Evolutionary conservation across 1,284 basidiomycete genomes (phyloP).

Genomic region (Exobasidium cylindrosporum): DNA sequence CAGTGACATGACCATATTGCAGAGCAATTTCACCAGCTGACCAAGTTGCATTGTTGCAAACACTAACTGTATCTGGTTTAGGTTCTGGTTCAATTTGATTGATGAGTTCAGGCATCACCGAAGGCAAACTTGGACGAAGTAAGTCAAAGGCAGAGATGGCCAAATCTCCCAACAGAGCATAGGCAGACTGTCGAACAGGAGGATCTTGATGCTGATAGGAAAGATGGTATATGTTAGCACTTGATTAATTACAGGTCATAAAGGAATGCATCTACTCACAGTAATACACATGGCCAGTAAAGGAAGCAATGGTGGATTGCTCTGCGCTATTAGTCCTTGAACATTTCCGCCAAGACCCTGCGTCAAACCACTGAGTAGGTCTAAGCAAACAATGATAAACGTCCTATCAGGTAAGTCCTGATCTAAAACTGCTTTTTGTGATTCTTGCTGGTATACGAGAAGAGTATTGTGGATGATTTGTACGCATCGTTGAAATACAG

Average conservation of each 20-base stretch:
- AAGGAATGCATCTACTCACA: conserved; percentile 13
- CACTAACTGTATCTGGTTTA: conserved; percentile 85
- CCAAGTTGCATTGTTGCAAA: conserved; percentile 99
- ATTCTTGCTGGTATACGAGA: conserved; percentile 71
- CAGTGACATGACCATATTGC: conserved; percentile 56
- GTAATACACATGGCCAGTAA: conserved; percentile 50
- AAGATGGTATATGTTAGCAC: background rate
- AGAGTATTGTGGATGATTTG: conserved; percentile 81
- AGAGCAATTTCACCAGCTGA: conserved; percentile 91
- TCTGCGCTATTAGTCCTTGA: conserved; percentile 38
- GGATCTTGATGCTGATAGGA: conserved; percentile 77
- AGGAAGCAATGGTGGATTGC: conserved; percentile 45
- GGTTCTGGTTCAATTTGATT: conserved; percentile 85
- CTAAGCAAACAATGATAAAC: conserved; percentile 85
- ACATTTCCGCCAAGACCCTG: conserved; percentile 79
- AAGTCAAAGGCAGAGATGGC: conserved; percentile 90
- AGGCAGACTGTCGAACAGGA: conserved; percentile 90
- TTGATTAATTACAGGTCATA: background rate
- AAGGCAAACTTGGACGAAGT: conserved; percentile 71
- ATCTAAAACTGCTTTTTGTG: conserved; percentile 69
- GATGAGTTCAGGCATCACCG: conserved; percentile 85
- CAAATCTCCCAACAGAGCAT: conserved; percentile 94
- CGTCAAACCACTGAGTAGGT: conserved; percentile 89
- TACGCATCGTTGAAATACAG: conserved; percentile 88
- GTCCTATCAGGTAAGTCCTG: conserved; percentile 48